phyloP scores from a whole-genome alignment of 1,284 basidiomycete species.

The Entoloma clypeatum region DNA sequence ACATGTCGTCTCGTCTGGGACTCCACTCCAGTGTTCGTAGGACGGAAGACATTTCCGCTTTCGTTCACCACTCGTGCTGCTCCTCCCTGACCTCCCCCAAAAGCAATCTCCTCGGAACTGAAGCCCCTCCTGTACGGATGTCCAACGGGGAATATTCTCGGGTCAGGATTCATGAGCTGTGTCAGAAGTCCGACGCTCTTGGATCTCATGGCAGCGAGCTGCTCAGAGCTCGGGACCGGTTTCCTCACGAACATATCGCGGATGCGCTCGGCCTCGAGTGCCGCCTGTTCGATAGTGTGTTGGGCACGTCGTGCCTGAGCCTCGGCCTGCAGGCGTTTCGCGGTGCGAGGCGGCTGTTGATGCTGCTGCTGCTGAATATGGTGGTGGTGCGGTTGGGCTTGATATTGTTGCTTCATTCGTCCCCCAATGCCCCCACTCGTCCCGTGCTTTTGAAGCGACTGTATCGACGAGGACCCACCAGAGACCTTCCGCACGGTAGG shows the following conservation, averaged over 20 bases:
- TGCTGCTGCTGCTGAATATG: slow-evolving; percentile 13
- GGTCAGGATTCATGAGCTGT: slow-evolving; percentile 68
- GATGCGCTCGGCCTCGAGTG: slow-evolving; percentile 61
- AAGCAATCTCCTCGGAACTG: slow-evolving; percentile 40
- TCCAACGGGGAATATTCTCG: slow-evolving; percentile 50
- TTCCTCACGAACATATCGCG: slow-evolving; percentile 73
- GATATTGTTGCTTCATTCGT: not conserved
- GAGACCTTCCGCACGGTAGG: slow-evolving; percentile 23
- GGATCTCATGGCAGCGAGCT: slow-evolving; percentile 39
- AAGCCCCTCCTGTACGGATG: slow-evolving; percentile 57
- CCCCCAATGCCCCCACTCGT: slow-evolving; percentile 12
- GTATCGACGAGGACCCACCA: slow-evolving; percentile 2
- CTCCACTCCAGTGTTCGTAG: not conserved
- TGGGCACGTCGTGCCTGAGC: slow-evolving; percentile 25
- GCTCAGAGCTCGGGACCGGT: slow-evolving; percentile 50
- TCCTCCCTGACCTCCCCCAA: slow-evolving; percentile 10
- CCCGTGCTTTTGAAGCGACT: not conserved
- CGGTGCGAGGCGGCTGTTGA: slow-evolving; percentile 20
- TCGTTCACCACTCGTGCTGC: not conserved
- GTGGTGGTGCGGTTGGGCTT: slow-evolving; percentile 21
- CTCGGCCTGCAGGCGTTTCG: slow-evolving; percentile 24
- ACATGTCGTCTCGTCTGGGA: not conserved
- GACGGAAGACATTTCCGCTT: too few relatives aligned
- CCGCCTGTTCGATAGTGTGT: slow-evolving; percentile 29
- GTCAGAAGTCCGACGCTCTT: slow-evolving; percentile 53